phyloP scores from a whole-genome alignment of 2,329 filamentous ascomycete genomes.

The Alternaria sp. region DNA sequence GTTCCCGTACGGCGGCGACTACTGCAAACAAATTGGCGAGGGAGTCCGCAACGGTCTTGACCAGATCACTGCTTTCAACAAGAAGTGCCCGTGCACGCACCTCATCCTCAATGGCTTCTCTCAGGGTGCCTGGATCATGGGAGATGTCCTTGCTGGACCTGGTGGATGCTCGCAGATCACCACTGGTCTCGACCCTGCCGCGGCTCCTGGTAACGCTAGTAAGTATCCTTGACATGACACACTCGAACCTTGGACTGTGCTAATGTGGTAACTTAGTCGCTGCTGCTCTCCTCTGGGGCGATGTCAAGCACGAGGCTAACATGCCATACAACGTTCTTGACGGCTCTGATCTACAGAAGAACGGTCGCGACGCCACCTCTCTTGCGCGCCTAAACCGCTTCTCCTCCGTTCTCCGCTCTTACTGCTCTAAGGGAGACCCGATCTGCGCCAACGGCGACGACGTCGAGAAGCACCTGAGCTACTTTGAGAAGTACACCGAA shows the following conservation, averaged over 20 bases:
- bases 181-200: conserved; percentile 24
- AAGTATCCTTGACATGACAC: conserved; percentile 23
- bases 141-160: conserved; percentile 62
- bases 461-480: conserved; percentile 63
- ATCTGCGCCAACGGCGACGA: conserved; percentile 69
- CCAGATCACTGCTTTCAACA: conserved; percentile 61
- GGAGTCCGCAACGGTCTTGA: conserved; percentile 27
- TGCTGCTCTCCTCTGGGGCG: conserved; percentile 34
- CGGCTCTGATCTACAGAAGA: conserved; percentile 22
- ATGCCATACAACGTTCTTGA: conserved; percentile 31
- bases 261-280: conserved; percentile 29
- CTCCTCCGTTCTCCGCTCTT: conserved; percentile 63
- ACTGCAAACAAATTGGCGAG: conserved; percentile 24
- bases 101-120: conserved; percentile 67
- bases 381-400: conserved; percentile 28
- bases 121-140: conserved; percentile 65
- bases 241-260: conserved; percentile 21
- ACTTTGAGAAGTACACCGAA: conserved; percentile 50
- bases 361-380: conserved; percentile 17
- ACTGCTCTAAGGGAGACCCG: conserved; percentile 66
- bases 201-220: conserved; percentile 32
- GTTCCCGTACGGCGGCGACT: conserved; percentile 21
- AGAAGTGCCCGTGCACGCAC: conserved; percentile 60
- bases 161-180: conserved; percentile 27
- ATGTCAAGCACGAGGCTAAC: conserved; percentile 28